Conservation (phyloP, 257 asterid genomes). For the Forsythia suspensa region DNA sequence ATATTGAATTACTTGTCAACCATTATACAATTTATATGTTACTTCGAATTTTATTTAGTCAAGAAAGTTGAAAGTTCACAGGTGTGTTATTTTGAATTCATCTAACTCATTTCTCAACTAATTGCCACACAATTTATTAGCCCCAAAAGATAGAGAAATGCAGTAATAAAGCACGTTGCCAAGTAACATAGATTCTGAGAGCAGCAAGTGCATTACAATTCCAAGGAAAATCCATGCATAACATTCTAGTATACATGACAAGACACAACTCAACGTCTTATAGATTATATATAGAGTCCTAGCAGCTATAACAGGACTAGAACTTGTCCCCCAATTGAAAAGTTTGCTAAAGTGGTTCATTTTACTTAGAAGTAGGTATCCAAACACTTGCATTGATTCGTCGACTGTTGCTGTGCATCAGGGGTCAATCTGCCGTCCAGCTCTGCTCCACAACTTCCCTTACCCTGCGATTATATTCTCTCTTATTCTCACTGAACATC, state of each 20-base stretch:
- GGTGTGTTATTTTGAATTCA: too few relatives aligned
- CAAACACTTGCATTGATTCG: constrained; percentile 7
- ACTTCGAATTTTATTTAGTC: constrained; percentile 13
- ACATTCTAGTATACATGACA: constrained; percentile 32
- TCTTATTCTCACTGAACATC: constrained; percentile 74
- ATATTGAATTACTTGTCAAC: neutral
- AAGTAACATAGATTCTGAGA: neutral
- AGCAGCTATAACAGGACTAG: constrained; percentile 17
- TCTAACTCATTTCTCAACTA: too few relatives aligned
- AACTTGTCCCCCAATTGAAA: constrained; percentile 23
- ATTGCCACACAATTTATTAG: neutral
- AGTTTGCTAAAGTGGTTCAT: constrained; percentile 20
- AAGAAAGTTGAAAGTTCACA: too few relatives aligned
- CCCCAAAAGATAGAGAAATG: neutral
- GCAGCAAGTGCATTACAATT: constrained; percentile 18
- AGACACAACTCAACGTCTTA: constrained; percentile 26
- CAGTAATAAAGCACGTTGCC: constrained; percentile 1
- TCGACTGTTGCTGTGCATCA: neutral
- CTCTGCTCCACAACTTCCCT: constrained; percentile 84
- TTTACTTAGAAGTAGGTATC: constrained; percentile 24
- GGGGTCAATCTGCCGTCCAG: constrained; percentile 76
- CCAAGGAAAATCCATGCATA: constrained; percentile 15
- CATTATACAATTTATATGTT: neutral
- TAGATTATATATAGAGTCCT: constrained; percentile 22
- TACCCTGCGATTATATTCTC: constrained; percentile 78